Evolutionary conservation across 345 rosid species (phyloP), one percentile per base, ranked within the genome.

Genomic region (Salix koriyanagi): DNA sequence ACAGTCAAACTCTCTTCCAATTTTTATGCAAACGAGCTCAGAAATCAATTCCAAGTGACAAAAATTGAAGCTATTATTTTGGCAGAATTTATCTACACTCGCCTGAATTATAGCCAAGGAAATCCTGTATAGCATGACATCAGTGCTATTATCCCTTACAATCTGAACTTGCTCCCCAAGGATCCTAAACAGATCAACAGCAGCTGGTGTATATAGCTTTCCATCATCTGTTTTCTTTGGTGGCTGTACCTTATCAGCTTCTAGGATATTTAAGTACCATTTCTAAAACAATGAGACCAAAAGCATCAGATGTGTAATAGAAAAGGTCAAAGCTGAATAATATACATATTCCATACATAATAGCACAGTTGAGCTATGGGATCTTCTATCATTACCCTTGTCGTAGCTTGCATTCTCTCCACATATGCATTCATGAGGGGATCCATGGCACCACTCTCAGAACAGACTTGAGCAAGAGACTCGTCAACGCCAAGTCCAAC

Each of bases 161-260:
- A 90, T 94, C 86, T 96, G 97, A 86, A 96, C 97, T 86, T 94
- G 98, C 89, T 96, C 99, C 83, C 94, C 97, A 21, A 96, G 97
- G 80, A 96, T 96, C 87, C 99, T 94, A 86, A 96, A 94, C 78
- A 96, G 81, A 85, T 96, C 99, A 83, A 96, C 98, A 69, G 99
- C 99, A 85, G 99, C 98, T 69, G 98, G 98, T 75, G 99, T 96
- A 80, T 96, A 96, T 72, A 96, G 88, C 87, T 96, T 96, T 67
- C 99, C 99, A 80, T 96, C 99, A 72, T 96, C 99, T 44, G 97
- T 93, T 86, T 92, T 96, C 90, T 96, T 96, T 48, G 98, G 99
- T 70, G 97, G 93, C 75, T 96, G 96, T 79, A 90, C 92, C 84
- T 96, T 96, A 83, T 96, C 99, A 73, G 96, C 97, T 85, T 90